Base-by-base conservation (phyloP, 1,284 basidiomycete species). In the Pseudozyma tsukubaensis region DNA sequence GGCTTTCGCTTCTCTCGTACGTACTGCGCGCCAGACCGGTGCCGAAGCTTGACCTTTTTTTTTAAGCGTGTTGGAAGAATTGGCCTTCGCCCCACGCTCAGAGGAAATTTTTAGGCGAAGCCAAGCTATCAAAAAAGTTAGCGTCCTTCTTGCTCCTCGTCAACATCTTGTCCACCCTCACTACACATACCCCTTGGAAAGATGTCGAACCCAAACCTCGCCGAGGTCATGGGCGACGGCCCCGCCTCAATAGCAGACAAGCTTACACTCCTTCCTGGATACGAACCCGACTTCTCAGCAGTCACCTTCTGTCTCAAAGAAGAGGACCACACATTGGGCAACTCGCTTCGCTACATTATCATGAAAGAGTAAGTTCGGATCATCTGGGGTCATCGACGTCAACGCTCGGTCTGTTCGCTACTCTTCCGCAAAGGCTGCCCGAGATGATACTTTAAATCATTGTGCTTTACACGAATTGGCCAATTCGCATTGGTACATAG, bases 311-410 rank as follows among this genome's bases (percentile, higher is more conserved):
- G 92, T 83, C 91, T 98, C 50, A 88, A 91, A 83, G 91, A 97
- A 83, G 96, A 98, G 87, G 92, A 94, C 9, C 95, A 98, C 86
- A 98, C 95, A 0, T 89, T 98, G 32, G 96, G 96, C 16, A 99
- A 99, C 81, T 89, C 94, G 0, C 87, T 99, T 50, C 87, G 96
- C 58, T 99, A 94, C 93, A 98, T 98, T 91, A 86, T 98, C 69
- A 98, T 98, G 96, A 97, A 98, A 87, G 96, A 99, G 96, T 98
- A 83, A 83, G 90, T 83, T 29, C 24, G 24, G 18, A 1, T 21
- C 37, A 37, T 13, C 16, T 39, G 2, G 16, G 37, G 12, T 39
- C 32, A n/a, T n/a, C 16, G 24, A 29, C 24, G 24, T 29, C 24
- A 6, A n/a, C 24, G 34, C 32, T 11, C 14, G 14, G 18, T 24